Percentiles rank a stretch among this genome's conserved stretches.
These are phyloP conservation scores for Moesziomyces sp. DNA, from an alignment of 1,284 basidiomycete species.

Conservation along the genomic window DNA sequence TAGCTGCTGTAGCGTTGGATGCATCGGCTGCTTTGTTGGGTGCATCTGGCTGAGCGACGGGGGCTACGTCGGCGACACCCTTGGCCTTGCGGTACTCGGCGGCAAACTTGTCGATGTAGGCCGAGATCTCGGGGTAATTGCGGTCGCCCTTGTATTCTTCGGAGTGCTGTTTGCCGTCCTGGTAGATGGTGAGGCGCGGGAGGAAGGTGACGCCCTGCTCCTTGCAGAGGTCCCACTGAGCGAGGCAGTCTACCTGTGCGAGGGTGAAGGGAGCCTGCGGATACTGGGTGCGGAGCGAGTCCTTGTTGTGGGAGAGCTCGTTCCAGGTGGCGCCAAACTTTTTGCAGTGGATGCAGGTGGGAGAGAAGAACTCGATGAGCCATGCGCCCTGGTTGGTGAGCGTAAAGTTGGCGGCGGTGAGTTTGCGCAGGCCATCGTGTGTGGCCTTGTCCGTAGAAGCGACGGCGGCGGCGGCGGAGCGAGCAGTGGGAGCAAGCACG, in stretches of 20 bases:
- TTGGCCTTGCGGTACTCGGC: constrained; percentile 45
- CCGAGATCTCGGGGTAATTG: constrained; percentile 55
- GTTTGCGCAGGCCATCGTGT: constrained; percentile 47
- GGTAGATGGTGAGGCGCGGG: constrained; percentile 56
- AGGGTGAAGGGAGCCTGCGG: constrained; percentile 60
- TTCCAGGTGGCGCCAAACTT: constrained; percentile 85
- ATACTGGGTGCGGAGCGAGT: constrained; percentile 71
- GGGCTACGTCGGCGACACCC: constrained; percentile 29
- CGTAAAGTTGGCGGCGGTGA: constrained; percentile 57
- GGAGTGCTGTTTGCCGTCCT: constrained; percentile 50
- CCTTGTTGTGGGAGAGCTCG: constrained; percentile 74
- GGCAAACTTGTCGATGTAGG: constrained; percentile 55
- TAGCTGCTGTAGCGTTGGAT: constrained; percentile 7
- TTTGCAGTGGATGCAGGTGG: constrained; percentile 82
- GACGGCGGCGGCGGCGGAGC: constrained; percentile 9
- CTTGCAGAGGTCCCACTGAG: constrained; percentile 56
- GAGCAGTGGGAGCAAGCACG: constrained; percentile 8
- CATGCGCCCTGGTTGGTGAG: constrained; percentile 56
- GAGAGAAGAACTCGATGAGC: constrained; percentile 70
- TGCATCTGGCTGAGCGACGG: constrained; percentile 2
- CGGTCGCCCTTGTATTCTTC: constrained; percentile 52
- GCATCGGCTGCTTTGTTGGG: constrained; percentile 9
- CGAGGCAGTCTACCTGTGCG: constrained; percentile 63
- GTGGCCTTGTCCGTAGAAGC: constrained; percentile 29
- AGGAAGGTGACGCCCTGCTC: constrained; percentile 51